Percentiles rank a stretch among this genome's conserved stretches.
Evolutionary conservation across 495 filamentous ascomycete species (phyloP).

Genomic region (Podospora sp.): DNA sequence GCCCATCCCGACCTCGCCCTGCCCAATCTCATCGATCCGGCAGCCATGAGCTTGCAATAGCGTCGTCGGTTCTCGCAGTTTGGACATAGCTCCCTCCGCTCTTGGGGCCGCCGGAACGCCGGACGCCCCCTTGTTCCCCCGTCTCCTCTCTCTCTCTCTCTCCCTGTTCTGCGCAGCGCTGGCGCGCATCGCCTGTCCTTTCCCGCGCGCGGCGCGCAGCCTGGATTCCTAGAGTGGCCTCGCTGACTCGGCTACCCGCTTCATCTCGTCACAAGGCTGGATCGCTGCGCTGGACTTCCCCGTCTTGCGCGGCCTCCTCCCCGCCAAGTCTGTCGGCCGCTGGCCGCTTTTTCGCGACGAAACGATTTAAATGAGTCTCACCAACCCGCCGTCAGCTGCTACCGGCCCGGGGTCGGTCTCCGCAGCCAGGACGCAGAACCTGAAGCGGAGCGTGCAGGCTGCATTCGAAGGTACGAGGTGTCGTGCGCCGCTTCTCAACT

Average conservation of each 20-base stretch:
- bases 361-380: conserved; percentile 44
- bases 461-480: conserved; percentile 72
- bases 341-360: not conserved
- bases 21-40: conserved; percentile 6
- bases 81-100: conserved; percentile 9
- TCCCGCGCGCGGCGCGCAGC: not conserved
- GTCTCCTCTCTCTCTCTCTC: not conserved
- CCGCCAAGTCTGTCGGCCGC: not conserved
- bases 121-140: not conserved
- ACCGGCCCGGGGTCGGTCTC: conserved; percentile 47
- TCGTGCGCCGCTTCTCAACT: not conserved
- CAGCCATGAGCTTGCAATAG: conserved; percentile 11
- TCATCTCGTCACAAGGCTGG: not conserved
- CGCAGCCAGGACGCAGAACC: conserved; percentile 52
- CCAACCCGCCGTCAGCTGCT: conserved; percentile 47
- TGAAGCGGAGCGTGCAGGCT: conserved; percentile 75
- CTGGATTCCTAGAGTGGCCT: not conserved
- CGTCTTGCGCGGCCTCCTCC: conserved; percentile 6
- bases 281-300: not conserved
- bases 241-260: conserved; percentile 6
- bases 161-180: not conserved
- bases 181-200: not conserved
- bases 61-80: conserved; percentile 1
- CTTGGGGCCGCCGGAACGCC: not conserved
- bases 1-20: conserved; percentile 3